Evolutionary conservation across 1,139 yeast species (phyloP), one percentile per base, ranked within the genome.

Genomic region (Saccharomyces pastorianus): DNA sequence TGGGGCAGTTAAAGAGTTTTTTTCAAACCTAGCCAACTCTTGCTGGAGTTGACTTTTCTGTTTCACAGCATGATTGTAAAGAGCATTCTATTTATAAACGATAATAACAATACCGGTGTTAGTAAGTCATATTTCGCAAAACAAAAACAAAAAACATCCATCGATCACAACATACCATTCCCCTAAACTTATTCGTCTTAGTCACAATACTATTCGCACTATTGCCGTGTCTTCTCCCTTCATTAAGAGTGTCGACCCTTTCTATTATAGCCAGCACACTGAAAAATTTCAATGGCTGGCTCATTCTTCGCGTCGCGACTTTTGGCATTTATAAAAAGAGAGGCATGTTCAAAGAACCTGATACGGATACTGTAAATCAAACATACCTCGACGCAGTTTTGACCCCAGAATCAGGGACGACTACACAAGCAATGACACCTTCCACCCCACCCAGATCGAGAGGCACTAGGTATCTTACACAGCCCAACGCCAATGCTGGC

Each of bases 21-120:
- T 74, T 59, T 88, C 93, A 61, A 91, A 85, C 55, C 76, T 71
- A 20, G 80, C 76, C 52, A 91, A 71, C 63, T 90, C 96, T 59
- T 80, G 80, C 57, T 83, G 80, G 54, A 91, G 72, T 46, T 83
- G 77, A 63, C 83, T 88, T 46, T 90, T 82, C 71, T 90, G 96
- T 69, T 88, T 89, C 57, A 87, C 77, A 8, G 96, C 96, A 70
- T 88, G 96, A 71, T 88, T 91, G 71, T 86, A 89, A 53, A 90
- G 75, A 29, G 96, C 83, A 71, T 89, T 89, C 96, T 76, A 31
- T 20, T 11, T 5, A 46, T 34, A 11, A 5, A 46, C 27, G 14
- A 9, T 2, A 52, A 34, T 48, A 54, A 48, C 49, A 58, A 31
- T 9, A 46, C 14, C 25, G 28, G 17, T 46, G 14, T 20, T 46